Conservation (phyloP, 176 grass and related monocot genomes). For the Triticum turgidum region DNA sequence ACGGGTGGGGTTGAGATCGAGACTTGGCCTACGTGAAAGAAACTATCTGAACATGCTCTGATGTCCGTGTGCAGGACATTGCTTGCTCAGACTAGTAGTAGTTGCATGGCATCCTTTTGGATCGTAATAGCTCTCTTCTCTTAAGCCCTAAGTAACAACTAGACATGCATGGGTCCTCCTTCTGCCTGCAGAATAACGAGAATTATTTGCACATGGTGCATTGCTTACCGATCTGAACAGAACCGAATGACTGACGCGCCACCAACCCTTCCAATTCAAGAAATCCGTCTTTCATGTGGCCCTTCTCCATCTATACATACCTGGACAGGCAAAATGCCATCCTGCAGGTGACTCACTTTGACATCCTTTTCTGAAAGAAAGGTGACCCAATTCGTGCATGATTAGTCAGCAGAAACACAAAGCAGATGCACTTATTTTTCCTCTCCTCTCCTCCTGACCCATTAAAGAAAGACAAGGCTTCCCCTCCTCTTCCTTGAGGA, state of each 20-base stretch:
- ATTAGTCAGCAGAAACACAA: slow-evolving; percentile 35
- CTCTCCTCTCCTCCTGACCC: not conserved
- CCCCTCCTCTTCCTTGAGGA: not conserved
- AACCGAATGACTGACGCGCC: slow-evolving; percentile 23
- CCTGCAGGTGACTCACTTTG: slow-evolving; percentile 38
- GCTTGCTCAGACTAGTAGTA: not conserved
- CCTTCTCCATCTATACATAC: slow-evolving; percentile 14
- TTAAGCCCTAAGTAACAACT: slow-evolving; percentile 37
- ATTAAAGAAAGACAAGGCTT: slow-evolving; percentile 4
- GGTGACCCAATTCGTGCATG: not conserved
- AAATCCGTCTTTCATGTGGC: slow-evolving; percentile 18
- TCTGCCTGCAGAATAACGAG: not conserved
- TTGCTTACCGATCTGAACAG: slow-evolving; percentile 21
- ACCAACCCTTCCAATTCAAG: slow-evolving; percentile 20
- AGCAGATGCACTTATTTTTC: slow-evolving; percentile 16
- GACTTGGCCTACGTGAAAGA: no score
- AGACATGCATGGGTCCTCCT: not conserved
- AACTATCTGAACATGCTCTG: not conserved
- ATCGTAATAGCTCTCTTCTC: slow-evolving; percentile 16
- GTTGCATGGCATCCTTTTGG: not conserved
- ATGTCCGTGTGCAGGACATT: not conserved
- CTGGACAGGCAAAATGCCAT: slow-evolving; percentile 8
- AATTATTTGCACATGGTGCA: slow-evolving; percentile 18
- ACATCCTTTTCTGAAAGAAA: not conserved
- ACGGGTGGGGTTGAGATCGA: no score